A percentile compares a stretch with the other conserved stretches of the same genome.
phyloP scores from a whole-genome alignment of 345 rosid genomes.

The Acer saccharum region DNA sequence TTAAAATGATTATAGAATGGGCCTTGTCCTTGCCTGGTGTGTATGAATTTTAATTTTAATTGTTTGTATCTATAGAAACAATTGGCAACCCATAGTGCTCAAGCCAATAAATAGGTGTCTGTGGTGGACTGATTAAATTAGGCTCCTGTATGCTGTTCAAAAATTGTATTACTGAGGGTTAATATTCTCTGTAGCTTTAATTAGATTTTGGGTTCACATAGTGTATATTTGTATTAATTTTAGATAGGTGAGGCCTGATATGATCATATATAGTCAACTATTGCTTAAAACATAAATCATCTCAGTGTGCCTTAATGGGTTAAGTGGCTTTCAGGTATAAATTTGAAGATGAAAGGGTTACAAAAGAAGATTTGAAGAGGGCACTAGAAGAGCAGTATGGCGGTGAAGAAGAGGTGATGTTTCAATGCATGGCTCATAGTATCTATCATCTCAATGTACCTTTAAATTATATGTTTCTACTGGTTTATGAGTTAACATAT shows the following conservation, averaged over 20 bases:
- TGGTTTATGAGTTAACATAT: constrained; percentile 21
- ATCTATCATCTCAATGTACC: neutral
- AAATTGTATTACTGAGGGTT: neutral
- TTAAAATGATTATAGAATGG: neutral
- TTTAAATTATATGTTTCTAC: constrained; percentile 11
- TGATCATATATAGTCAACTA: neutral
- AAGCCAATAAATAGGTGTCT: neutral
- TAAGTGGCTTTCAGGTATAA: constrained; percentile 65
- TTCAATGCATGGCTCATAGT: constrained; percentile 5
- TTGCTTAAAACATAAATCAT: neutral
- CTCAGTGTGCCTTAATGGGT: constrained; percentile 8
- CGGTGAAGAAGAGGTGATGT: constrained; percentile 91
- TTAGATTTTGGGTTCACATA: neutral
- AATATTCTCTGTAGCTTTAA: neutral
- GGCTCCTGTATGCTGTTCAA: neutral
- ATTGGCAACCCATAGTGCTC: neutral
- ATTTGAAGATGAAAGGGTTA: constrained; percentile 96
- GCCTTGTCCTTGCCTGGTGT: neutral
- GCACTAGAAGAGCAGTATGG: constrained; percentile 98
- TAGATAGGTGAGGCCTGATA: neutral
- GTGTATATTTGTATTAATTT: neutral
- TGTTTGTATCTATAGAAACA: neutral
- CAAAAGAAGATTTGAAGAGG: constrained; percentile 89
- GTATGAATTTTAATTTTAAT: neutral
- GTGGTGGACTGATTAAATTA: neutral